phyloP scores from a whole-genome alignment of 2,329 filamentous ascomycete species.

The Nothomitra cinnamomea region DNA sequence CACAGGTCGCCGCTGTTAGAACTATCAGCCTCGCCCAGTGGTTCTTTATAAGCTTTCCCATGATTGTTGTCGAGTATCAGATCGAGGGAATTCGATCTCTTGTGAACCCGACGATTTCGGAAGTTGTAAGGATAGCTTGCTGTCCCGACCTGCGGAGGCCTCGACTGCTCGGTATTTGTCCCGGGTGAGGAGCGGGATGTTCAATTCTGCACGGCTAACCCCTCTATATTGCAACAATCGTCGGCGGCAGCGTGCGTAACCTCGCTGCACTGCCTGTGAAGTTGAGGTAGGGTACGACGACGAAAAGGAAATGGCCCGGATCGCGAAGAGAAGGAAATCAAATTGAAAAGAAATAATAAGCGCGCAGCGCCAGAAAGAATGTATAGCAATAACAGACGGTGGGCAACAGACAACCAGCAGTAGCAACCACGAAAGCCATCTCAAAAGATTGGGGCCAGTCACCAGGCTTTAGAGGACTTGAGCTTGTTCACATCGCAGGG shows the following conservation, averaged over 20 bases:
- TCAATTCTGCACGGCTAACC: too few species aligned
- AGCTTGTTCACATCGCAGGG: background rate
- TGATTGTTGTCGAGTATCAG: conserved; percentile 23
- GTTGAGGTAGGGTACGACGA: background rate
- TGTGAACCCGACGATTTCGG: background rate
- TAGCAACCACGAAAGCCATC: conserved; percentile 1
- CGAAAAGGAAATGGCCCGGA: background rate
- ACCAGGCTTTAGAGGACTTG: background rate
- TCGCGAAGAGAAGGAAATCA: background rate
- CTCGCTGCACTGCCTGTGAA: background rate
- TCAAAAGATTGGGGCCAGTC: background rate
- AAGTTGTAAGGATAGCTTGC: background rate
- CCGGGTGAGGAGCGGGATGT: background rate
- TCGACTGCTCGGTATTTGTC: background rate
- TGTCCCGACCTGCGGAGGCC: too few species aligned
- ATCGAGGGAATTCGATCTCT: background rate
- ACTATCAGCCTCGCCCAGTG: conserved; percentile 94
- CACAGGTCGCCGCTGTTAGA: conserved; percentile 54
- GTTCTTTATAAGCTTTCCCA: conserved; percentile 99
- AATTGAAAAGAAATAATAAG: background rate
- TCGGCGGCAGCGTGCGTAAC: too few species aligned
- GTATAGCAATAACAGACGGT: background rate
- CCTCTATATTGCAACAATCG: too few species aligned
- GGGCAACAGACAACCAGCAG: background rate
- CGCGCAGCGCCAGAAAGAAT: background rate